A percentile compares a stretch with the other conserved stretches of the same genome.
Conservation (phyloP, 2,329 filamentous ascomycete genomes). For the Aspergillus sp. region DNA sequence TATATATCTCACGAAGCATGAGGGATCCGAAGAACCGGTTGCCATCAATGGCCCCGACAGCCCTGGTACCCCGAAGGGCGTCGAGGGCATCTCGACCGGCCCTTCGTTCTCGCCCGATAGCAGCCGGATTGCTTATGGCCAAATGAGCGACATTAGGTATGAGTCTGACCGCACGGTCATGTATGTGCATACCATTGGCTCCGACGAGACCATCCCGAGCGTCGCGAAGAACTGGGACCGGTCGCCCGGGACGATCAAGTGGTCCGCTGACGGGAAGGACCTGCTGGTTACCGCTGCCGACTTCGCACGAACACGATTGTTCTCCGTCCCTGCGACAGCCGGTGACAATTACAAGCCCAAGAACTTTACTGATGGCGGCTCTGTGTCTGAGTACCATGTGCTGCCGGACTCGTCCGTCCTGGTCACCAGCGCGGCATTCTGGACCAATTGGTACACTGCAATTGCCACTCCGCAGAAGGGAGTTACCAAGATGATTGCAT, state of each 20-base stretch:
- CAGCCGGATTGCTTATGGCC: slow-evolving; percentile 61
- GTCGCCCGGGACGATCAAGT: slow-evolving; percentile 43
- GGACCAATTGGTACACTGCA: slow-evolving; percentile 28
- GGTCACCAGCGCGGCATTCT: slow-evolving; percentile 25
- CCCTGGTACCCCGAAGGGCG: slow-evolving; percentile 37
- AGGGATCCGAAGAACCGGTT: slow-evolving; percentile 46
- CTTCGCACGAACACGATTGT: slow-evolving; percentile 44
- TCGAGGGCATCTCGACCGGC: slow-evolving; percentile 49
- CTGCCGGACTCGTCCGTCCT: slow-evolving; percentile 23
- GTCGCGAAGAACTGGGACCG: slow-evolving; percentile 41
- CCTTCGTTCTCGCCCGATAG: slow-evolving; percentile 70
- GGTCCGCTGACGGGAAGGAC: slow-evolving; percentile 46
- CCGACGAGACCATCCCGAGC: slow-evolving; percentile 26
- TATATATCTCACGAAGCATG: slow-evolving; percentile 62
- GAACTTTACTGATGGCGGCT: slow-evolving; percentile 28
- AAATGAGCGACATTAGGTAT: slow-evolving; percentile 68
- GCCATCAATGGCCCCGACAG: slow-evolving; percentile 35
- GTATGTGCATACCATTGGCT: slow-evolving; percentile 32
- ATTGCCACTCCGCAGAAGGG: slow-evolving; percentile 21
- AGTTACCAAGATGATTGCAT: slow-evolving; percentile 20
- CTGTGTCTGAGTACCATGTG: slow-evolving; percentile 19
- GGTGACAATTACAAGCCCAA: slow-evolving; percentile 23
- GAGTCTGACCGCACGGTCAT: slow-evolving; percentile 61
- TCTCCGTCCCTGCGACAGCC: slow-evolving; percentile 26
- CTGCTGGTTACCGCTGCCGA: slow-evolving; percentile 69